phyloP scores from a whole-genome alignment of 768 basidiomycete species.

The Collybia nuda region DNA sequence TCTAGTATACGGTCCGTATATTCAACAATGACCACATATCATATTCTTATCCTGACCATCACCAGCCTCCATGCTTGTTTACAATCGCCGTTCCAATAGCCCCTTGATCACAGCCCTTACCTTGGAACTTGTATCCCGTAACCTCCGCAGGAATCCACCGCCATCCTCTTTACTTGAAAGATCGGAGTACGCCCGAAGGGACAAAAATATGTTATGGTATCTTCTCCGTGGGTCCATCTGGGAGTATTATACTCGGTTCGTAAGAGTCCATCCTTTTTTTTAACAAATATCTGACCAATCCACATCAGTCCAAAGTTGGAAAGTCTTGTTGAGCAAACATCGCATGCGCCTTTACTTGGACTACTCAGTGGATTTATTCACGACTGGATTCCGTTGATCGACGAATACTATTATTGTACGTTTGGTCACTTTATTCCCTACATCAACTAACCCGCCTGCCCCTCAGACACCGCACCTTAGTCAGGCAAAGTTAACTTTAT shows the following conservation, averaged over 20 bases:
- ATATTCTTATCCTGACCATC: neutral
- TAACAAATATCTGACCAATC: constrained; percentile 4
- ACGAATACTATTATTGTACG: constrained; percentile 91
- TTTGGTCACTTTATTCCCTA: constrained; percentile 15
- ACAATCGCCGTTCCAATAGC: constrained; percentile 51
- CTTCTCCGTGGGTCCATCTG: constrained; percentile 85
- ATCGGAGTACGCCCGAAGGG: constrained; percentile 78
- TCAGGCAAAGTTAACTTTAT: neutral
- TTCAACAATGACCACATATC: neutral
- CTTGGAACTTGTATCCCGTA: constrained; percentile 75
- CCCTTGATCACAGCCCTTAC: constrained; percentile 65
- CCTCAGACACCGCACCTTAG: constrained; percentile 42
- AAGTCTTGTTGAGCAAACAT: constrained; percentile 53
- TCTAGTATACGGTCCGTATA: constrained; percentile 66
- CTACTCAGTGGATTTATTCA: constrained; percentile 68
- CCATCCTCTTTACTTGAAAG: constrained; percentile 66
- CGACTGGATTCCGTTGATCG: constrained; percentile 87
- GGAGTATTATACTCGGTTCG: constrained; percentile 73
- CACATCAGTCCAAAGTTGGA: constrained; percentile 68
- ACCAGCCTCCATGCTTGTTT: constrained; percentile 41
- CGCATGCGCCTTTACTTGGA: constrained; percentile 63
- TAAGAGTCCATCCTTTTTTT: constrained; percentile 5
- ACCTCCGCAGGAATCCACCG: constrained; percentile 66
- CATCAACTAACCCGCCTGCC: constrained; percentile 2
- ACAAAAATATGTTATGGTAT: constrained; percentile 83